Evolutionary conservation across 2,329 filamentous ascomycete genomes (phyloP).

Genomic region (Colletotrichum magnum): DNA sequence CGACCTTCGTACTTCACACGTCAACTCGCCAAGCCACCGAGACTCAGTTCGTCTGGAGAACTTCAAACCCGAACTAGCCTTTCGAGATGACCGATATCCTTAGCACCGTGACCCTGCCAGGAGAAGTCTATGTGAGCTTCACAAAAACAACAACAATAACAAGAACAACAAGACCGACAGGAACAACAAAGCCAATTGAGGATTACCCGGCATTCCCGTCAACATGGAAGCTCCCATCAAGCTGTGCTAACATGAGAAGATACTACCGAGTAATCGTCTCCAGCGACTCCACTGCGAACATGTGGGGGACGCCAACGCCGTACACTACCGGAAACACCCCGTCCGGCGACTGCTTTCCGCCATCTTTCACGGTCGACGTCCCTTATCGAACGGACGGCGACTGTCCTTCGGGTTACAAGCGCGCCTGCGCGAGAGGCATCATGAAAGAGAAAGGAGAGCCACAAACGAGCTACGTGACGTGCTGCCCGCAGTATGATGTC

Average conservation of each 20-base stretch:
- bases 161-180: too few relatives aligned
- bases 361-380: constrained; percentile 17
- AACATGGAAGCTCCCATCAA: constrained; percentile 35
- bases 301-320: constrained; percentile 39
- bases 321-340: constrained; percentile 33
- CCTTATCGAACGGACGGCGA: constrained; percentile 30
- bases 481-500: constrained; percentile 32
- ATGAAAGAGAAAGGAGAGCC: neutral
- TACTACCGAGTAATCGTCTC: constrained; percentile 21
- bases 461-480: constrained; percentile 33
- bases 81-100: too few relatives aligned
- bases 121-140: too few relatives aligned
- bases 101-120: too few relatives aligned
- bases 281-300: constrained; percentile 28
- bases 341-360: constrained; percentile 32
- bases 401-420: constrained; percentile 35
- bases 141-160: too few relatives aligned
- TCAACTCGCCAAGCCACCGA: too few relatives aligned
- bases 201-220: constrained; percentile 20
- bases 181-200: neutral
- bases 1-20: too few relatives aligned
- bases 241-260: constrained; percentile 27
- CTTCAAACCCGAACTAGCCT: too few relatives aligned
- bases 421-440: constrained; percentile 31
- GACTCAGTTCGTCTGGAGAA: too few relatives aligned